phyloP scores from a whole-genome alignment of 2,329 filamentous ascomycete genomes.

The Magnaporthiopsis rhizophila region DNA sequence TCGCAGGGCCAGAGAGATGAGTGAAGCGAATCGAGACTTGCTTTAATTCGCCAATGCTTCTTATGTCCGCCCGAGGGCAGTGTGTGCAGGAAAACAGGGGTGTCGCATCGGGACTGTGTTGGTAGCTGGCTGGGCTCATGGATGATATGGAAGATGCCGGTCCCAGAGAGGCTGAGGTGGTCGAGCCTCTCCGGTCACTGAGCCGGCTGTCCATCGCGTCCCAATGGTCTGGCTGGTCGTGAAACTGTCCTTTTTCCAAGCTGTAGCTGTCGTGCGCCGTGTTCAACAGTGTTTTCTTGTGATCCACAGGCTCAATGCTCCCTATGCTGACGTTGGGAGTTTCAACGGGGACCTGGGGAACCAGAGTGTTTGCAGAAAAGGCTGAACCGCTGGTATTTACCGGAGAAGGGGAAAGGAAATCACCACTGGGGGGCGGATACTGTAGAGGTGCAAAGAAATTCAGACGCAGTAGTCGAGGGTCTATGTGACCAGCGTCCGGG shows the following conservation, averaged over 20 bases:
- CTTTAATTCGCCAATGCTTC: neutral
- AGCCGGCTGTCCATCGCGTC: neutral
- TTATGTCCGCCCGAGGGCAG: neutral
- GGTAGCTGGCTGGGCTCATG: neutral
- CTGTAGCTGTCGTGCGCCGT: too few relatives aligned
- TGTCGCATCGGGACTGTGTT: neutral
- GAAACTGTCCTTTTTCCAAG: neutral
- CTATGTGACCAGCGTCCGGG: neutral
- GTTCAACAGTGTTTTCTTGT: too few relatives aligned
- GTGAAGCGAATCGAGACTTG: neutral
- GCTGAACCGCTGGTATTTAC: too few relatives aligned
- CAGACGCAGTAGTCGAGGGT: neutral
- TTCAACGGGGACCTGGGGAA: too few relatives aligned
- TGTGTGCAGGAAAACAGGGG: neutral
- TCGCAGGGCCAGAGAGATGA: neutral
- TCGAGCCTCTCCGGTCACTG: neutral
- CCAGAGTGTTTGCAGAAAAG: too few relatives aligned
- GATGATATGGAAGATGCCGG: neutral
- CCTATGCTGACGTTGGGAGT: neutral
- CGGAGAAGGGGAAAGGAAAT: too few relatives aligned
- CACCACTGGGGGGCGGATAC: too few relatives aligned
- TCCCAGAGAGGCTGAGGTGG: neutral
- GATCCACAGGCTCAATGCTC: neutral
- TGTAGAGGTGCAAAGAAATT: neutral
- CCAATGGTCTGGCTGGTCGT: neutral